Conservation (phyloP, 805 yeast species). For the Pichia kluyveri region DNA sequence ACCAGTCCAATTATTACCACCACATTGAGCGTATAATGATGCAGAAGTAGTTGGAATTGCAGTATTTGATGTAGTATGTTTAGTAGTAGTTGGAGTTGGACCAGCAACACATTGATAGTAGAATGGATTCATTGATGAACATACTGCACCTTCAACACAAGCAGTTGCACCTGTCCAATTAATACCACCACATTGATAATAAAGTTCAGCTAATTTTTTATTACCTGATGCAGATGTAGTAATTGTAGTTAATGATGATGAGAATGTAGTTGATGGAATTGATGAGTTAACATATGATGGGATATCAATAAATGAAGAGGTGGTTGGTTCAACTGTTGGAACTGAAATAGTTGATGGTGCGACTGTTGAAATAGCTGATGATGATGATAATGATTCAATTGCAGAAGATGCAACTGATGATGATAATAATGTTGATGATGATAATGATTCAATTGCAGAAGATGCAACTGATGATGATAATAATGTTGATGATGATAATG, state of each 20-base stretch:
- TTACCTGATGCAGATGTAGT: not conserved
- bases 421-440: not conserved
- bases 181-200: conserved; percentile 21
- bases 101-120: conserved; percentile 19
- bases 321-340: not conserved
- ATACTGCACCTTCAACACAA: conserved; percentile 17
- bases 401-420: not conserved
- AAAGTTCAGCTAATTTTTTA: conserved; percentile 9
- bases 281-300: not conserved
- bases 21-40: conserved; percentile 13
- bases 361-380: not conserved
- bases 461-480: not conserved
- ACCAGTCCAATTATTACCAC: conserved; percentile 13
- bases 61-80: not conserved
- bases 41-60: not conserved
- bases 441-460: not conserved
- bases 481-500: not conserved
- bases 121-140: conserved; percentile 16
- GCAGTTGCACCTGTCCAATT: conserved; percentile 13
- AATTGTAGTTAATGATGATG: conserved; percentile 3
- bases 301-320: not conserved
- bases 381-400: not conserved
- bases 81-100: not conserved
- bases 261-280: not conserved
- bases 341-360: not conserved